Evolutionary conservation across 768 basidiomycete species (phyloP).

Genomic region (Leccinum sublutescens): DNA sequence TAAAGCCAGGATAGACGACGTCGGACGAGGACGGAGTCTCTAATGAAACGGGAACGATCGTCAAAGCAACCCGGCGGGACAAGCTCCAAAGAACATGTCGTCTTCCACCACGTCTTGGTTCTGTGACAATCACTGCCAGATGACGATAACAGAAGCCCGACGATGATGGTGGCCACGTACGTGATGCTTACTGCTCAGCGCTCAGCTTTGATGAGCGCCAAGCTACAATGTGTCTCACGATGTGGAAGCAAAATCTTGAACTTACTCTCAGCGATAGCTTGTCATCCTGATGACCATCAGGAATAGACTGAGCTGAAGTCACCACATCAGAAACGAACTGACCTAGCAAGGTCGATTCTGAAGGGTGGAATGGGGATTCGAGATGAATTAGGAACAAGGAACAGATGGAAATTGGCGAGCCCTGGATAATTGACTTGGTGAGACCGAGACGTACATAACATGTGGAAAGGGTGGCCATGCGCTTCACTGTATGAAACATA

Average conservation of each 20-base stretch:
- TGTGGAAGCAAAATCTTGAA: not conserved
- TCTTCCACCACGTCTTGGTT: not conserved
- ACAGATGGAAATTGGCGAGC: not conserved
- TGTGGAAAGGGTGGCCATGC: too few relatives aligned
- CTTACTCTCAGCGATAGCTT: not conserved
- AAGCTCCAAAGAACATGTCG: not conserved
- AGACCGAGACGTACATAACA: too few relatives aligned
- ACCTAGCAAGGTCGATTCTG: not conserved
- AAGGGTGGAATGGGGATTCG: not conserved
- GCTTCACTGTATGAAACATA: slow-evolving; percentile 13
- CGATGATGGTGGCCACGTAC: not conserved
- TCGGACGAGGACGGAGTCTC: too few relatives aligned
- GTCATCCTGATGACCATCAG: too few relatives aligned
- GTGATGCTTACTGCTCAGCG: not conserved
- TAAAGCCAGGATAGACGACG: not conserved
- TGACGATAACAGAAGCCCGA: not conserved
- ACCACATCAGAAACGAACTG: too few relatives aligned
- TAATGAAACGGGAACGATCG: not conserved
- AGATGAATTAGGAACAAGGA: not conserved
- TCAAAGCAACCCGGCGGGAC: not conserved
- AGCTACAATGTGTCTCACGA: too few relatives aligned
- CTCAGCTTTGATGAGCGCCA: too few relatives aligned
- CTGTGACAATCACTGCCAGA: not conserved
- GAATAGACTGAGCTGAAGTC: not conserved
- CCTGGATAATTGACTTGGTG: too few relatives aligned